Conservation (phyloP, 2,329 filamentous ascomycete genomes). For the Ceratocystis lukuohia region DNA sequence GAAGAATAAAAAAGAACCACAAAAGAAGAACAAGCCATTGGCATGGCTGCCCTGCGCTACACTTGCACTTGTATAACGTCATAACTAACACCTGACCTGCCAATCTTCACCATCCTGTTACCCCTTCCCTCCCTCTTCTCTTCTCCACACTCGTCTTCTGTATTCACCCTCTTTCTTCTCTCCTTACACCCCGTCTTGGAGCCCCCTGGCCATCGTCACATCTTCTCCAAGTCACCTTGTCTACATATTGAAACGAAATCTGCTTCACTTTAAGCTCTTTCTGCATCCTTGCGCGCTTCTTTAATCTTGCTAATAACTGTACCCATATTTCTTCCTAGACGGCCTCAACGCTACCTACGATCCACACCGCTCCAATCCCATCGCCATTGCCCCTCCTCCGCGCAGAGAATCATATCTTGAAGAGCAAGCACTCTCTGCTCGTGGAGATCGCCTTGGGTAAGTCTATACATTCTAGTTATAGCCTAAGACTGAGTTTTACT, state of each 20-base stretch:
- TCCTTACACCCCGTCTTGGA: background rate
- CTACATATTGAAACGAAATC: conserved; percentile 2
- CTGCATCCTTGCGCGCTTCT: background rate
- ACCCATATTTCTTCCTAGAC: background rate
- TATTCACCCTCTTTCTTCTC: background rate
- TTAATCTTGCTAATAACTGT: background rate
- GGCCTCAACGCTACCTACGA: conserved; percentile 23
- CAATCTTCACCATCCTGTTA: background rate
- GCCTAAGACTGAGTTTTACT: background rate
- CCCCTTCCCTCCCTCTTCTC: background rate
- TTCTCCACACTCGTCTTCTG: background rate
- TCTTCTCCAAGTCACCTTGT: background rate
- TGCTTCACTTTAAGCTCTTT: background rate
- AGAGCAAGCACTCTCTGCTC: conserved; percentile 38
- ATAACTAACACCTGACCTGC: background rate
- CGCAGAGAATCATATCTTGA: conserved; percentile 15
- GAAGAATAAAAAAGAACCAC: background rate
- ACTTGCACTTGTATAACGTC: background rate
- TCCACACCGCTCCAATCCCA: conserved; percentile 29
- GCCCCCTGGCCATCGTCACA: background rate
- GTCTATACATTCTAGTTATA: conserved; percentile 23
- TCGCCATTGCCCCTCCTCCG: conserved; percentile 32
- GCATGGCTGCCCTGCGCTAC: background rate
- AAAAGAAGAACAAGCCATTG: background rate
- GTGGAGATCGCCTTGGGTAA: conserved; percentile 47